Evolutionary conservation across 495 filamentous ascomycete species (phyloP), one percentile per base, ranked within the genome.

Genomic region (Podospora anserina): DNA sequence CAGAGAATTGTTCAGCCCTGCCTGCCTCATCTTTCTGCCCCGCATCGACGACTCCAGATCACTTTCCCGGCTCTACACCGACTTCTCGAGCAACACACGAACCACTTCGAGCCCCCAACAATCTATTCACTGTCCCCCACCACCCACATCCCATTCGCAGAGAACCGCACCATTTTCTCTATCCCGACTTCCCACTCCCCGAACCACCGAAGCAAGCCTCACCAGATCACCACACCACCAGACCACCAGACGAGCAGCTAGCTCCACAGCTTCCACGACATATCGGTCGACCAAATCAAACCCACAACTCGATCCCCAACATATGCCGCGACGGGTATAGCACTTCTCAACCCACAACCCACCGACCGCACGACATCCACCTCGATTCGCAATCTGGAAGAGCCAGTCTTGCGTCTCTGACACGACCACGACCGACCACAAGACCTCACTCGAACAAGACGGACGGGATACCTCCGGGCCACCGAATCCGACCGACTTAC

Each of bases 1-100:
- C 53, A 28, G 34, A 61, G 39, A 64, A 66, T 63, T 63, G 44
- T 62, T 62, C 65, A 70, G 69, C 69, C 65, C 56, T 64, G 62
- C 60, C 60, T 59, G 30, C 56, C 53, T 60, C 61, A 39, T 19
- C 55, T 59, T 59, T 60, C 65, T 63, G 65, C 61, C 34, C 65
- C 65, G 62, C 44, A n/a, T 68, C 62, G 63, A 70, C 62, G 39
- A 67, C 28, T 56, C 32, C 62, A 39, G 57, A 55, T 67, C 54
- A 15, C 65, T 56, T 2, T 55, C 34, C 55, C 59, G 53, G 28
- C n/a, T 34, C 56, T 19, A 30, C 34, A 65, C 44, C 54, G 20
- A 26, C 54, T 39, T 39, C 63, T 65, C 27, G 16, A 54, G 23
- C 55, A 19, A 58, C 55, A 58, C 55, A 58, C 55, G 23, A 58